phyloP scores from a whole-genome alignment of 2,329 filamentous ascomycete species.

The Fusarium cyanostomum region DNA sequence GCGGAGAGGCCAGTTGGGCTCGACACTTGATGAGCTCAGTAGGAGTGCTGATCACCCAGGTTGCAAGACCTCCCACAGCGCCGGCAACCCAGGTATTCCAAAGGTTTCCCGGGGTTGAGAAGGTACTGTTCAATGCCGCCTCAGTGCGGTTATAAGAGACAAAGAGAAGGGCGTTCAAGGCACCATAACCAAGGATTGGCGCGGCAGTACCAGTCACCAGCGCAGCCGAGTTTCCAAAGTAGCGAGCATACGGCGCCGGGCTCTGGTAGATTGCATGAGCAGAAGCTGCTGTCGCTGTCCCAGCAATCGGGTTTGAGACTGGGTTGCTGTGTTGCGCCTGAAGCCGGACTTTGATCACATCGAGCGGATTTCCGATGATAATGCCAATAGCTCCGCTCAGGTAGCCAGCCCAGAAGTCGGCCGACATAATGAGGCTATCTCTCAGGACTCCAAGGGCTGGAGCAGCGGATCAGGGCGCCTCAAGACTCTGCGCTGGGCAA shows the following conservation, averaged over 20 bases:
- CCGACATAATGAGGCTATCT: slow-evolving; percentile 67
- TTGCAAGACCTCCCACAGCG: slow-evolving; percentile 82
- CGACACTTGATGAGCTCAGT: slow-evolving; percentile 93
- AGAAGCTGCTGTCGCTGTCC: slow-evolving; percentile 9
- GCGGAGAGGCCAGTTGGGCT: slow-evolving; percentile 69
- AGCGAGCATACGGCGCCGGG: slow-evolving; percentile 15
- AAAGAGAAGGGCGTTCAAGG: slow-evolving; percentile 89
- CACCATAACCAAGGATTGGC: slow-evolving; percentile 88
- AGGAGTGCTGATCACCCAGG: slow-evolving; percentile 85
- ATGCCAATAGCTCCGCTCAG: slow-evolving; percentile 87
- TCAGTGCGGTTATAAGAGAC: slow-evolving; percentile 90
- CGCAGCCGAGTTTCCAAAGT: slow-evolving; percentile 45
- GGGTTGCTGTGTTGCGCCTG: slow-evolving; percentile 64
- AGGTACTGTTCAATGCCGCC: slow-evolving; percentile 60
- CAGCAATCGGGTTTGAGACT: slow-evolving; percentile 18
- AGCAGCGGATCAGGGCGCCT: slow-evolving; percentile 19
- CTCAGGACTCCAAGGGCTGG: slow-evolving; percentile 9
- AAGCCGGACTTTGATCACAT: slow-evolving; percentile 70
- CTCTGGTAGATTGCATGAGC: slow-evolving; percentile 2
- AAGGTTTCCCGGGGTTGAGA: slow-evolving; percentile 57
- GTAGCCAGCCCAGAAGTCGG: slow-evolving; percentile 95
- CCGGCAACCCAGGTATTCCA: slow-evolving; percentile 81
- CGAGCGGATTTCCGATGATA: slow-evolving; percentile 86
- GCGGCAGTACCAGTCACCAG: slow-evolving; percentile 77
- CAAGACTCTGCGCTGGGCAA: slow-evolving; percentile 35